Evolutionary conservation across 192 early-diverging fungal genomes (phyloP), one percentile per base, ranked within the genome.

Genomic region (Fimicolochytrium jonesii): DNA sequence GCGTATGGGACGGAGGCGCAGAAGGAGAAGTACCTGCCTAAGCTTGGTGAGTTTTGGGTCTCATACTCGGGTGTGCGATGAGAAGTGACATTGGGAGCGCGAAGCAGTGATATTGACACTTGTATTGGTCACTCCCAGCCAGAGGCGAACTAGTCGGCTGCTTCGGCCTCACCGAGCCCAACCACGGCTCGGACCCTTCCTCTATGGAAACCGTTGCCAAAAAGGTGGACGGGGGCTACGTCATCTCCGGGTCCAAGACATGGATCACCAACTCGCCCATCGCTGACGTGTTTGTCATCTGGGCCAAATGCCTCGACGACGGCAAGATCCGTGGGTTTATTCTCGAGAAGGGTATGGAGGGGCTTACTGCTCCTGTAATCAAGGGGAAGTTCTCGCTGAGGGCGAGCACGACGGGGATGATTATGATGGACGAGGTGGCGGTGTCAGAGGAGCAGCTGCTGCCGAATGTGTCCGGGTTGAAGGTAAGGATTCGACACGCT

Each of bases 181-280:
- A 99, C 74, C 93, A 96, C 71, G 96, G 96, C 17, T 91, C 88
- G 26, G 96, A 99, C 73, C 92, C 94, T 1, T 88, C 76, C 4
- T 78, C 87, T 33, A 95, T 99, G 93, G 92, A 95, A 73, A 97
- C 94, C 18, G 84, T 70, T 10, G 94, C 93, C 30, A 73, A 80
- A 43, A 88, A 87, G 70, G 74, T 80, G 31, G 87, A 86, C 13
- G 77, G 77, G 45, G 68, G 69, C 4, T 88, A 85, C 69, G 83
- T 97, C 4, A 54, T 98, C 31, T 89, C 83, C 51, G 96, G 96
- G 3, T 81, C 86, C 76, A 99, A 99, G 78, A 97, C 92, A 46
- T 99, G 96, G 96, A 99, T 95, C 73, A 95, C 96, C 57, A 98
- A 98, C 82, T 92, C 92, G 32, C 95, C 95, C 10, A 89, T 98